These are phyloP conservation scores for Phytopythium mirpurense DNA, from an alignment of 352 stramenopile genomes.

Conservation along the genomic window DNA sequence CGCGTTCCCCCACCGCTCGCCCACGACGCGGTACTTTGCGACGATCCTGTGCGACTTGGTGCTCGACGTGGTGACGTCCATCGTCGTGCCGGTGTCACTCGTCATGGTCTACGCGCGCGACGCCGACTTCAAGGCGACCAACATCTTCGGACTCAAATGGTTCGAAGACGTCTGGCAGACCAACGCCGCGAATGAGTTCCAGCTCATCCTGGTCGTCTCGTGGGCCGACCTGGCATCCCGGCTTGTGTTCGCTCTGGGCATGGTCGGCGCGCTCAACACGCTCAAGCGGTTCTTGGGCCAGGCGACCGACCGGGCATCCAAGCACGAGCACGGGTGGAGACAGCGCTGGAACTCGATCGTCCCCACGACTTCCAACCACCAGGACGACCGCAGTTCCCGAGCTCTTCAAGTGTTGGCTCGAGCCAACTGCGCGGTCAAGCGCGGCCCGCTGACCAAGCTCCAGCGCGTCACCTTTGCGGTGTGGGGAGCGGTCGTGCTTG, in stretches of 20 bases:
- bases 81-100: constrained; percentile 22
- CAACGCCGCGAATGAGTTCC: constrained; percentile 36
- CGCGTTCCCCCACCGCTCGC: constrained; percentile 11
- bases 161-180: constrained; percentile 36
- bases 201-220: constrained; percentile 32
- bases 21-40: constrained; percentile 13
- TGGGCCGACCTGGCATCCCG: constrained; percentile 20
- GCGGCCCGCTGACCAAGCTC: background rate
- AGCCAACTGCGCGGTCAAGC: background rate
- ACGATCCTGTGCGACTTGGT: constrained; percentile 27
- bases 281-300: constrained; percentile 22
- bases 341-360: constrained; percentile 7
- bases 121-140: background rate
- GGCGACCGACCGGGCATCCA: constrained; percentile 1
- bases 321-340: background rate
- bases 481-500: constrained; percentile 2
- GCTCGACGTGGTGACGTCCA: constrained; percentile 31
- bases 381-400: constrained; percentile 5
- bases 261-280: constrained; percentile 25
- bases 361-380: background rate
- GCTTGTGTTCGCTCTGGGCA: constrained; percentile 22
- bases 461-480: background rate
- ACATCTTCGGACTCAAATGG: constrained; percentile 19
- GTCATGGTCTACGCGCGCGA: constrained; percentile 9
- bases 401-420: background rate